Conservation (phyloP, 345 rosid species). For the Salix exigua region DNA sequence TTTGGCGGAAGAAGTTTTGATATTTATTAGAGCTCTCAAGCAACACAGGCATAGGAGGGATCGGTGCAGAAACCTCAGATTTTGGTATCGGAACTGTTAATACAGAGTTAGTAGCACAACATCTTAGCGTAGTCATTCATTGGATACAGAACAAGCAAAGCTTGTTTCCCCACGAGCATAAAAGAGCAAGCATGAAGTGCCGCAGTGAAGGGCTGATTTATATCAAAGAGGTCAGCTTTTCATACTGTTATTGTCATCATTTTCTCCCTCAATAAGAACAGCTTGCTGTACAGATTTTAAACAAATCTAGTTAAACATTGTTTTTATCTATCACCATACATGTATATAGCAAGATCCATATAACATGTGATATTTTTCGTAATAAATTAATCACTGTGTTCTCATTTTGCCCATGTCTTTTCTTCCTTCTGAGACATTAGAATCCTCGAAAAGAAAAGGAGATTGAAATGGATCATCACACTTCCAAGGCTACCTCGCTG, state of each 20-base stretch:
- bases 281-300: background rate
- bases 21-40: background rate
- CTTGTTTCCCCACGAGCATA: background rate
- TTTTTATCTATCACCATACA: background rate
- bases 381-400: background rate
- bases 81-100: constrained; percentile 22
- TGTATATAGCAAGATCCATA: background rate
- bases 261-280: background rate
- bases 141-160: background rate
- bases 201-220: constrained; percentile 1
- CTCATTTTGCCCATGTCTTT: background rate
- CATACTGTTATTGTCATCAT: background rate
- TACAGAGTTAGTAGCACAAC: constrained; percentile 24
- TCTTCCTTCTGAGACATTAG: background rate
- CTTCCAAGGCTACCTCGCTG: background rate
- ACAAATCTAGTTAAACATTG: background rate
- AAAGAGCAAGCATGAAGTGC: background rate
- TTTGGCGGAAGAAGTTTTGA: background rate
- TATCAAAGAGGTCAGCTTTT: background rate
- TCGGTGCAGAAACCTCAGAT: constrained; percentile 17
- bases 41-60: background rate
- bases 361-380: background rate
- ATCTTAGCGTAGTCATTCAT: background rate
- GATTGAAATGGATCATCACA: background rate
- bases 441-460: background rate